Evolutionary conservation across 345 rosid species (phyloP), one percentile per base, ranked within the genome.

Genomic region (Citrus trifoliata): DNA sequence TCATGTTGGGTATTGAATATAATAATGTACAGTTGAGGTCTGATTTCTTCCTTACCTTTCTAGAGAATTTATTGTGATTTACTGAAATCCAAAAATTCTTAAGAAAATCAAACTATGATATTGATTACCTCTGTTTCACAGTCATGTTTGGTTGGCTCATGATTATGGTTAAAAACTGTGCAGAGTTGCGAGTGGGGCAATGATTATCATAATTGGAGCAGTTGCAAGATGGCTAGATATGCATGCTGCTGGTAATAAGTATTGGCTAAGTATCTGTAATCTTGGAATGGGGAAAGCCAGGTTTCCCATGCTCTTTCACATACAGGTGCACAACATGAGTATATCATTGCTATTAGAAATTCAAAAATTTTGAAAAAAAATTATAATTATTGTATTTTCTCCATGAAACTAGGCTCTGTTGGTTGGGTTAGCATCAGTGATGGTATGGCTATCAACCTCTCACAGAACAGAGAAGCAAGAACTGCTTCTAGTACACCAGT

Each of bases 381-480:
- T 74, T 8, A 61, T 67, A 51, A 40, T 65, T 65, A 64, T 22
- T 46, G 24, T 53, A 55, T 53, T 24, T 75, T 59, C 80, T 30
- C n/a, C 78, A 74, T 87, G 84, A 67, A 71, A 48, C 66, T 84
- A 95, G 99, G 89, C 80, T 61, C 56, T 92, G 73, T 87, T 95
- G 89, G 97, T 95, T 76, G 98, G 93, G 74, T 81, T 87, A 67
- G 88, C 98, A 12, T 91, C 95, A 1, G 71, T 86, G 38, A 93
- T 95, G 98, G 98, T 95, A 83, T 87, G 80, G 25, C 66, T 95
- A 59, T 90, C 98, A 22, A 93, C 98, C 48, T 87, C 94, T 71
- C 95, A 95, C 84, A 82, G 98, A 85, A 89, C 94, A 77, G 88
- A 91, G 88, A 95, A 93, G 79, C 97, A 87, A 83, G 95, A 92